Evolutionary conservation across 2,329 filamentous ascomycete species (phyloP).

Genomic region (Cordyceps cateniannulata): DNA sequence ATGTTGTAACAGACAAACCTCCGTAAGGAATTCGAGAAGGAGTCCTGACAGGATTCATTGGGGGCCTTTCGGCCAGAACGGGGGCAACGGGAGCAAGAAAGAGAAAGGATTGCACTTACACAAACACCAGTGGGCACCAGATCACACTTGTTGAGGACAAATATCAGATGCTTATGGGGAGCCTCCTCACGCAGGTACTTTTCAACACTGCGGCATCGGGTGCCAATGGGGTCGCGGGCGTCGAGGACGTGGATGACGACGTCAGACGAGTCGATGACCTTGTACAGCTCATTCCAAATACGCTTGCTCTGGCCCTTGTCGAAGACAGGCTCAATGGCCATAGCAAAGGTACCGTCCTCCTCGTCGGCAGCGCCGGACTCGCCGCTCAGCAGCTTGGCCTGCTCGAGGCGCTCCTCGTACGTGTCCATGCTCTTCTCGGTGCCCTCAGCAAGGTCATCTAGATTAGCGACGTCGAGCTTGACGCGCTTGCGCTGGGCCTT

Average conservation of each 20-base stretch:
- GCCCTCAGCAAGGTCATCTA: conserved; percentile 75
- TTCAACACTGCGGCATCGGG: conserved; percentile 69
- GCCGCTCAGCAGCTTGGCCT: conserved; percentile 69
- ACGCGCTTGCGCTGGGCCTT: conserved; percentile 91
- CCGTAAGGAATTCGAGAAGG: conserved; percentile 63
- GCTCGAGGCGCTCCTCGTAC: conserved; percentile 75
- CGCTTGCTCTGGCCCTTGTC: conserved; percentile 91
- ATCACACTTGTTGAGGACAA: conserved; percentile 51
- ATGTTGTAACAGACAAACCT: conserved; percentile 95
- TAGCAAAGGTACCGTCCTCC: conserved; percentile 42
- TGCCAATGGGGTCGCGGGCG: conserved; percentile 82
- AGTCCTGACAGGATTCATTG: conserved; percentile 82
- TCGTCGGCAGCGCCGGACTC: conserved; percentile 51
- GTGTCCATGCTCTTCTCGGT: conserved; percentile 73
- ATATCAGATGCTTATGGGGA: conserved; percentile 81
- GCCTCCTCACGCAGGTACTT: conserved; percentile 92
- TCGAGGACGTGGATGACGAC: conserved; percentile 94
- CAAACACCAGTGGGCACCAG: conserved; percentile 86
- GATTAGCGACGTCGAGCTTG: conserved; percentile 75
- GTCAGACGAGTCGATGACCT: conserved; percentile 92
- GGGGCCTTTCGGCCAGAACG: conserved; percentile 33
- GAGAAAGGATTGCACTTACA: conserved; percentile 58
- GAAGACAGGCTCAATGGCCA: conserved; percentile 80
- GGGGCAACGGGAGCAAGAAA: conserved; percentile 14
- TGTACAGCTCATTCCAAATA: conserved; percentile 95